A percentile compares a stretch with the other conserved stretches of the same genome.
These are phyloP conservation scores for Ophiostoma himal-ulmi DNA, from an alignment of 2,329 filamentous ascomycete species.

Conservation along the genomic window DNA sequence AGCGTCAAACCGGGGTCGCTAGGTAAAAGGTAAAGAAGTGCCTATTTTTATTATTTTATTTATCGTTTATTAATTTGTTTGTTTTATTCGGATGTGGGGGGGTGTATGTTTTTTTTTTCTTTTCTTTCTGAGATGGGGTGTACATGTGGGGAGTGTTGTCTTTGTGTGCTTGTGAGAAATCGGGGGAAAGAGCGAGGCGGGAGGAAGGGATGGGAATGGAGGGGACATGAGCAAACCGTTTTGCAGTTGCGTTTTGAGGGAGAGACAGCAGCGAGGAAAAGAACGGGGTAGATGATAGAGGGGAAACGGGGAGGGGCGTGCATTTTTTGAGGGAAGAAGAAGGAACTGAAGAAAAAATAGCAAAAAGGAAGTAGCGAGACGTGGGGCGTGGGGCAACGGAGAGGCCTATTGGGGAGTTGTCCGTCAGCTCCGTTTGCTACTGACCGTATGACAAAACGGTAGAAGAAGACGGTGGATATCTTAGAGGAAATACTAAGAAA, in stretches of 20 bases:
- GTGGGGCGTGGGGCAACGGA: conserved; percentile 11
- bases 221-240: conserved; percentile 14
- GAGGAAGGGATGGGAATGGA: conserved; percentile 13
- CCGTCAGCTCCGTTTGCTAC: background rate
- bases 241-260: background rate
- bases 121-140: conserved; percentile 20
- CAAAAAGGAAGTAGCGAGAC: background rate
- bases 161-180: conserved; percentile 15
- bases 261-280: background rate
- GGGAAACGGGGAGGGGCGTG: conserved; percentile 11
- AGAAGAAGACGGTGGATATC: background rate
- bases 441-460: background rate
- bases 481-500: background rate
- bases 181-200: conserved; percentile 16
- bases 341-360: background rate
- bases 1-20: conserved; percentile 24
- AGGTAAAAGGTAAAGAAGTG: conserved; percentile 22
- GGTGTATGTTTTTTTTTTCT: conserved; percentile 3
- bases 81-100: conserved; percentile 12
- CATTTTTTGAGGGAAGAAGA: background rate
- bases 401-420: conserved; percentile 5
- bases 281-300: conserved; percentile 6
- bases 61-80: conserved; percentile 19
- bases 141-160: conserved; percentile 24
- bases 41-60: conserved; percentile 15